Evolutionary conservation across 2,329 filamentous ascomycete species (phyloP).

Genomic region (Alternaria consortialis): DNA sequence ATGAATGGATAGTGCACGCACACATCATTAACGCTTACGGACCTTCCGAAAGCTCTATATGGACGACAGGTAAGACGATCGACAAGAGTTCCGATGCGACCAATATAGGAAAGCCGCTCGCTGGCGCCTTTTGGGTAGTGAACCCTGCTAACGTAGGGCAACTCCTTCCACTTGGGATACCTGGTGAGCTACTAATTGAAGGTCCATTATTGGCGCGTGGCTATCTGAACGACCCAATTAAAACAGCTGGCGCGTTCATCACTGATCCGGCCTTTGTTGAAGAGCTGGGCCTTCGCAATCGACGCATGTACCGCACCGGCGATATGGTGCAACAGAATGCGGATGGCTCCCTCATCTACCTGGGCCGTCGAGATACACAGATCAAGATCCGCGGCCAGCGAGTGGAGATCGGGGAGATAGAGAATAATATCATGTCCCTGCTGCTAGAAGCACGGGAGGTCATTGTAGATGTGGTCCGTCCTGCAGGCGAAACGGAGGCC

Average conservation of each 20-base stretch:
- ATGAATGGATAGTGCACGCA: conserved; percentile 15
- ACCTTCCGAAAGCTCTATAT: background rate
- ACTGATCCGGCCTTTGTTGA: background rate
- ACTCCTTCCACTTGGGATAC: too few relatives aligned
- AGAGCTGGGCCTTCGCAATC: too few relatives aligned
- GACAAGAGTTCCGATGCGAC: too few relatives aligned
- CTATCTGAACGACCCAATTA: conserved; percentile 9
- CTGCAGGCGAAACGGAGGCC: too few relatives aligned
- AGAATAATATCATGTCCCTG: conserved; percentile 16
- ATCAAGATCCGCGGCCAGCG: conserved; percentile 33
- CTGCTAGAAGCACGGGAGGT: conserved; percentile 1
- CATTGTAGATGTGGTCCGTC: conserved; percentile 35
- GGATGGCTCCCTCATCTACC: conserved; percentile 24
- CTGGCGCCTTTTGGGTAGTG: conserved; percentile 53
- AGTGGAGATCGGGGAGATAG: conserved; percentile 32
- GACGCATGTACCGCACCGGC: conserved; percentile 29
- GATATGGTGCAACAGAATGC: conserved; percentile 24
- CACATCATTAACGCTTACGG: conserved; percentile 25
- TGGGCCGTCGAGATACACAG: conserved; percentile 30
- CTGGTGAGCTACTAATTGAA: too few relatives aligned
- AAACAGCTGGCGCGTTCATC: background rate
- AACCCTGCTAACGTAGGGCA: too few relatives aligned
- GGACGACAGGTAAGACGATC: background rate
- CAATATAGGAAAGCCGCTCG: conserved; percentile 5
- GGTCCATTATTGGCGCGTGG: background rate